Evolutionary conservation across 2,329 filamentous ascomycete genomes (phyloP).

Genomic region (Gremmenia infestans): DNA sequence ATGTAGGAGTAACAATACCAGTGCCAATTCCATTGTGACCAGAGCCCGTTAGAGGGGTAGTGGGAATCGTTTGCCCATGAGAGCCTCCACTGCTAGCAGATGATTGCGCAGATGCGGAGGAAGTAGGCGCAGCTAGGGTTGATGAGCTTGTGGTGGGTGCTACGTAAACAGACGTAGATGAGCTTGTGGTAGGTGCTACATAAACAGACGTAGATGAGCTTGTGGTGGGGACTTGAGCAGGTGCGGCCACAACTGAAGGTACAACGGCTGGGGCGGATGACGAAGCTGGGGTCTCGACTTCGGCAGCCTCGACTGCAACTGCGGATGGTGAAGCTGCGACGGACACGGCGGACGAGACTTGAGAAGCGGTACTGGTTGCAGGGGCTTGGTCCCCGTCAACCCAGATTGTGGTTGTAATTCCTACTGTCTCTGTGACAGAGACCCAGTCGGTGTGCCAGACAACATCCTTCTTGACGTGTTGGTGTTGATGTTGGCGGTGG

Average conservation of each 20-base stretch:
- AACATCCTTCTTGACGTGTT: constrained; percentile 29
- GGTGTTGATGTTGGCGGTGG: constrained; percentile 33
- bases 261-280: constrained; percentile 1
- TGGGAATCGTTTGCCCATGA: no score
- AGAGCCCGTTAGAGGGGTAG: no score
- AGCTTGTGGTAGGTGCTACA: constrained; percentile 17
- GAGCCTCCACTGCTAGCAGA: constrained; percentile 19
- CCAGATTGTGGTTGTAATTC: constrained; percentile 35
- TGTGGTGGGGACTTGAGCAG: neutral
- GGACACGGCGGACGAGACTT: constrained; percentile 5
- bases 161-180: constrained; percentile 27
- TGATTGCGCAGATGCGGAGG: constrained; percentile 14
- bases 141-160: constrained; percentile 19
- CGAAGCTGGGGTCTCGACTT: constrained; percentile 11
- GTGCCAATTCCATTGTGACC: constrained; percentile 1
- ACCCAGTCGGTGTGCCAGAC: constrained; percentile 46
- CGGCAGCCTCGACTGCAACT: constrained; percentile 19
- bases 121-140: constrained; percentile 12
- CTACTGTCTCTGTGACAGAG: constrained; percentile 43
- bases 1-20: constrained; percentile 23
- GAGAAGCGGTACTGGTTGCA: neutral
- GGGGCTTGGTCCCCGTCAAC: constrained; percentile 30
- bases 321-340: constrained; percentile 5
- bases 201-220: neutral
- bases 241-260: constrained; percentile 10